Evolutionary conservation across 495 filamentous ascomycete species (phyloP), one percentile per base, ranked within the genome.

Genomic region (Margaritispora aquatica): DNA sequence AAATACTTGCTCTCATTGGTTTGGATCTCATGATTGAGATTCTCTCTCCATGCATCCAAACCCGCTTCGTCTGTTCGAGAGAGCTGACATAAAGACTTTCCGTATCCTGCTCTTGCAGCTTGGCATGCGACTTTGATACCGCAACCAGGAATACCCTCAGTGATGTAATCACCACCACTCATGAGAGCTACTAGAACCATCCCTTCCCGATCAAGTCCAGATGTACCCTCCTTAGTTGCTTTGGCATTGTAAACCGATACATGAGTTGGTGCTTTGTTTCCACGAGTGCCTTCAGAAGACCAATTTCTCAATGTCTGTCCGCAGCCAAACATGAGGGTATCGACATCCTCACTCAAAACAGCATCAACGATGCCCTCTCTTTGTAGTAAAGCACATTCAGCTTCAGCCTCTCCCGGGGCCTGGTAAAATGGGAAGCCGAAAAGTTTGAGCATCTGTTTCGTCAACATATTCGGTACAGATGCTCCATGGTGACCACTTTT

Each of bases 251-350:
- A 94, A 38, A 92, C 73, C 19, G 86, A 88, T 48, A 97, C 88
- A 71, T 97, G 94, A 1, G 95, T 97, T 4, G 91, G 88, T 1
- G 80, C 81, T 57, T 86, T 84, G 57, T 74, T 78, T 1, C 78
- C 75, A 64, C 74, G 83, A 1, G 76, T 74, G 20, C 75, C 79
- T 70, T 96, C 90, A 21, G 85, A 81, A 0, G 88, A 88, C 84
- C 92, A 98, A 65, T 91, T 92, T 59, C 90, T 81, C 27, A 97
- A 73, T 0, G 85, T 94, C 49, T 81, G 69, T 0, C 79, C 82
- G 49, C 89, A 92, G 1, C 95, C 95, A 69, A 97, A 99, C 95
- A 99, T 97, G 65, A 99, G 79, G 1, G 95, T 92, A 70, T 99
- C 95, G 36, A 97, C 91, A 76, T 99, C 95, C 70, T 99, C 92